Conservation (phyloP, 169 alveolate species). For the Eimeria maxima region DNA sequence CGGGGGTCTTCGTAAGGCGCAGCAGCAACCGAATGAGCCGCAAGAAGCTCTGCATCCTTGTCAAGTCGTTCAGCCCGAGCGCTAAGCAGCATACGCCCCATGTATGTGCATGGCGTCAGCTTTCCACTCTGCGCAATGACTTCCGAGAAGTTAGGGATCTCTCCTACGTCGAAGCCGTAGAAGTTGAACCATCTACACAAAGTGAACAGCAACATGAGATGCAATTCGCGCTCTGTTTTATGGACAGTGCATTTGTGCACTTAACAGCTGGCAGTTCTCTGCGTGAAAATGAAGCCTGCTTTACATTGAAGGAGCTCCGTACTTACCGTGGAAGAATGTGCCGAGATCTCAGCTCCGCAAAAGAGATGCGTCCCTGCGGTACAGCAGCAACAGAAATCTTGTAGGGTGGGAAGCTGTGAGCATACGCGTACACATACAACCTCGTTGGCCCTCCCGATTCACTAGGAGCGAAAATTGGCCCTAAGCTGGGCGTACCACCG, state of each 20-base stretch:
- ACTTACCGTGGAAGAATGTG: conserved; percentile 87
- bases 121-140: conserved; percentile 77
- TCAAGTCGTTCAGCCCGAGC: conserved; percentile 92
- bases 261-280: not conserved
- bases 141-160: conserved; percentile 83
- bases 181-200: conserved; percentile 94
- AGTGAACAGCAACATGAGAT: conserved; percentile 66
- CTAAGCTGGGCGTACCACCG: conserved; percentile 64
- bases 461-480: not conserved
- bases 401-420: not conserved
- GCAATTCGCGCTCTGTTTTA: conserved; percentile 43
- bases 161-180: conserved; percentile 90
- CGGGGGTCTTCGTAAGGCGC: conserved; percentile 92
- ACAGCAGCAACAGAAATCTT: not conserved
- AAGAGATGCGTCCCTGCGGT: conserved; percentile 82
- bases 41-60: conserved; percentile 90
- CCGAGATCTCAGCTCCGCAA: conserved; percentile 83
- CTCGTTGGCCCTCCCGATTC: not conserved
- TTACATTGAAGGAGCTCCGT: conserved; percentile 84
- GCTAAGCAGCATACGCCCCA: conserved; percentile 93
- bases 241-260: not conserved
- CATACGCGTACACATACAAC: not conserved
- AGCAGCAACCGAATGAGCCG: conserved; percentile 93
- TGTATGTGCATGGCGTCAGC: conserved; percentile 88
- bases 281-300: not conserved